Evolutionary conservation across 2,329 filamentous ascomycete genomes (phyloP), one percentile per base, ranked within the genome.

Genomic region (Pseudocercospora fuligena): DNA sequence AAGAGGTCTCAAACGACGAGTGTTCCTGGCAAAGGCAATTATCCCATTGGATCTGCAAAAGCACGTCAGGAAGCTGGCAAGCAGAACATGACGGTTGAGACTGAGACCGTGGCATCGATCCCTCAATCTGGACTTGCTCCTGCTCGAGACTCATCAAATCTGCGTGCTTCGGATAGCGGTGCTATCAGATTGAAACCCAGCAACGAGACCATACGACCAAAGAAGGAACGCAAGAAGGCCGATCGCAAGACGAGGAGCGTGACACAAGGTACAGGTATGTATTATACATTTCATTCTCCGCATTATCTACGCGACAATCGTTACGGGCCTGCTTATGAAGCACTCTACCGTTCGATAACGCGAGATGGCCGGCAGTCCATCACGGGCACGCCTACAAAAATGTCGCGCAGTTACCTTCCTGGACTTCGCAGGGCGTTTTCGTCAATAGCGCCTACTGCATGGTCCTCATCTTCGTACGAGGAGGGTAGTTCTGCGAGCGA

Each of bases 71-170:
- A 85, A 60, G 92, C 97, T 76, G 89, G 89, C n/a, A 90, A 92
- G 40, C 89, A 91, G 76, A 95, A 92, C 74, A 97, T 99, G 93
- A 98, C 93, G 9, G 94, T 98, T 14, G 95, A 99, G 82, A 97
- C 95, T 0, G 95, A 99, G 80, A 97, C 94, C 0, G 95, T 99
- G 43, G 91, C 89, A 51, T 97, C 94, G 2, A 91, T 97, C 63
- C 93, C 94, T 11, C 94, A 97, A 75, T 87, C 94, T 29, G 88
- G 90, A 9, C 84, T 97, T 29, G 89, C 90, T 36, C 65, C 69
- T 43, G 84, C 80, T 40, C 83, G 83, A 53, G 88, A 90, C 67
- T 82, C 87, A 67, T 81, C 82, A 23, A 81, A 75, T 16, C 88
- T 89, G 21, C 84, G 86, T 19, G 87, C 88, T 65, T 89, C 91